These are phyloP conservation scores for Alternaria triticimaculans DNA, from an alignment of 2,329 filamentous ascomycete genomes.

Conservation along the genomic window DNA sequence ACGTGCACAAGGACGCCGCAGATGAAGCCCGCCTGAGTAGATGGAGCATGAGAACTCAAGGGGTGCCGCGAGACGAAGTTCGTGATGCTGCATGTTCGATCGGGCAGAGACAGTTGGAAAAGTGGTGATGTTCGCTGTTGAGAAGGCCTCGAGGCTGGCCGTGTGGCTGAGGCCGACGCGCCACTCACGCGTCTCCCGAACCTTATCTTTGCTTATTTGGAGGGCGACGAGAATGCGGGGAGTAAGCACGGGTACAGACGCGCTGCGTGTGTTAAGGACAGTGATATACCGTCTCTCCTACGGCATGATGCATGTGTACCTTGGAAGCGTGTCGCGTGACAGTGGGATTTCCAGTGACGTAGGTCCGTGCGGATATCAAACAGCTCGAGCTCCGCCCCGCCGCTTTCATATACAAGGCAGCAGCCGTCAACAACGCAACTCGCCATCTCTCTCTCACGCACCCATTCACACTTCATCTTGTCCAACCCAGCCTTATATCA, in stretches of 20 bases:
- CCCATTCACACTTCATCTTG: background rate
- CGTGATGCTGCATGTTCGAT: background rate
- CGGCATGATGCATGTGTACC: constrained; percentile 5
- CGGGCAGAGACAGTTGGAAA: background rate
- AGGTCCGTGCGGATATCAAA: constrained; percentile 14
- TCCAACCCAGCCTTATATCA: background rate
- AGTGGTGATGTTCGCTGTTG: background rate
- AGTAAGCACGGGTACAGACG: background rate
- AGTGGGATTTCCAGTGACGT: constrained; percentile 18
- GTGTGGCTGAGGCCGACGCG: background rate
- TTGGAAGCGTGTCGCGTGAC: constrained; percentile 8
- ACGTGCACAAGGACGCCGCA: background rate
- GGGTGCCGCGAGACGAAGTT: background rate
- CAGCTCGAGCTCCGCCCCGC: constrained; percentile 9
- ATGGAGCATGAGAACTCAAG: background rate
- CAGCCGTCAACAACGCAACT: background rate
- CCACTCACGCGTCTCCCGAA: background rate
- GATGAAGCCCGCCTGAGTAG: background rate
- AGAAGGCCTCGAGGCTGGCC: background rate
- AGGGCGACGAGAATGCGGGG: background rate
- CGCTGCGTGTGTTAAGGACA: background rate
- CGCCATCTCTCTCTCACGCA: background rate
- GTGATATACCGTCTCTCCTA: background rate
- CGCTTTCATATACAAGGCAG: constrained; percentile 20
- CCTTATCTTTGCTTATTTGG: background rate